These are phyloP conservation scores for Tricholoma furcatifolium DNA, from an alignment of 768 basidiomycete species.

Conservation along the genomic window DNA sequence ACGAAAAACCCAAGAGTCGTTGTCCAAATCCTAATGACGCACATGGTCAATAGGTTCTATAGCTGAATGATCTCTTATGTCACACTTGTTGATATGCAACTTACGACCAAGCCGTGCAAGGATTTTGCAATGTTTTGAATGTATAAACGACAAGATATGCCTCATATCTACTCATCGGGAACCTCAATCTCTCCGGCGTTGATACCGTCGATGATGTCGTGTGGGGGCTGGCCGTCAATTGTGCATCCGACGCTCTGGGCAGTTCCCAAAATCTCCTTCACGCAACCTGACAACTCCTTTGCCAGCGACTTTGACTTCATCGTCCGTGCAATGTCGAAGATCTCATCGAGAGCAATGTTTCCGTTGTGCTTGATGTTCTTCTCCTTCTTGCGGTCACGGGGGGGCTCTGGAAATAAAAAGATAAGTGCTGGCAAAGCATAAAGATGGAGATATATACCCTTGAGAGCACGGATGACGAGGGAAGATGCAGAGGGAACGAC, in stretches of 20 bases:
- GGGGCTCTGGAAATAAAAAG: constrained; percentile 67
- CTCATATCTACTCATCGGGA: constrained; percentile 70
- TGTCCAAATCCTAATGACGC: too few relatives aligned
- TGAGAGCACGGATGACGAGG: constrained; percentile 96
- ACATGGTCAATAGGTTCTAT: not conserved
- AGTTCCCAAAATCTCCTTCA: constrained; percentile 98
- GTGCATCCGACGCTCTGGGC: constrained; percentile 97
- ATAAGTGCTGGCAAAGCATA: not conserved
- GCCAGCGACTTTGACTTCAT: constrained; percentile 94
- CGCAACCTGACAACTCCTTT: constrained; percentile 84
- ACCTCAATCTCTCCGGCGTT: constrained; percentile 83
- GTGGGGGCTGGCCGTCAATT: constrained; percentile 88
- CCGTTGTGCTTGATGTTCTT: constrained; percentile 99
- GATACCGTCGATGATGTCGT: constrained; percentile 90
- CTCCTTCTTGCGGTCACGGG: constrained; percentile 99
- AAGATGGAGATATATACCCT: constrained; percentile 65
- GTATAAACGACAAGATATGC: constrained; percentile 22
- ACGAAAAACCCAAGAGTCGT: too few relatives aligned
- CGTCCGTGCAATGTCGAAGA: constrained; percentile 92
- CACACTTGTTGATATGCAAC: not conserved
- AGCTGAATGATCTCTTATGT: not conserved
- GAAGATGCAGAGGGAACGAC: constrained; percentile 98
- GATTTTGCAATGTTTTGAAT: constrained; percentile 17
- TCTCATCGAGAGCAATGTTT: constrained; percentile 91
- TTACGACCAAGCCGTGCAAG: not conserved